These are phyloP conservation scores for Beauveria sp. DNA, from an alignment of 2,329 filamentous ascomycete species.

Conservation along the genomic window DNA sequence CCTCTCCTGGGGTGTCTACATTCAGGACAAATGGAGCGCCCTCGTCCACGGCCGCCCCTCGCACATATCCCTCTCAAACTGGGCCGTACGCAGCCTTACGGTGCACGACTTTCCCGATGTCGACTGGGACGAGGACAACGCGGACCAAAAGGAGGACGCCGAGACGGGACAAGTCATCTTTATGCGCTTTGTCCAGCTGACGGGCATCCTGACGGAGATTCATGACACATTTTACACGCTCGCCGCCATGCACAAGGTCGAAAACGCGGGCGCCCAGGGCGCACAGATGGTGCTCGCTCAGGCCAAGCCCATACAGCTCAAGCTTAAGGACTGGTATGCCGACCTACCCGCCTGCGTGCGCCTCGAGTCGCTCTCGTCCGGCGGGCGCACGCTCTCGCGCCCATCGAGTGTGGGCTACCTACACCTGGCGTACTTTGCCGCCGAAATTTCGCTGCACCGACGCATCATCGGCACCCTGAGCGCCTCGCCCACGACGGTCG, in stretches of 20 bases:
- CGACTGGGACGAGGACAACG: conserved; percentile 55
- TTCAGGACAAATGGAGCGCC: conserved; percentile 89
- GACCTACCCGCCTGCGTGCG: conserved; percentile 55
- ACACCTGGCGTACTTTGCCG: conserved; percentile 87
- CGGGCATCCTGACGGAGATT: conserved; percentile 69
- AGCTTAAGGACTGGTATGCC: conserved; percentile 75
- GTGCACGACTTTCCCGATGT: conserved; percentile 66
- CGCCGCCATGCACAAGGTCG: conserved; percentile 62
- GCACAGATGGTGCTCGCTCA: conserved; percentile 66
- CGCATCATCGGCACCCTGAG: conserved; percentile 78
- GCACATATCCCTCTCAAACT: conserved; percentile 61
- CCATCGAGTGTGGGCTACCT: conserved; percentile 65
- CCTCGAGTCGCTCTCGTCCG: conserved; percentile 51
- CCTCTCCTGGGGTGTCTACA: conserved; percentile 84
- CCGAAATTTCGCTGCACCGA: conserved; percentile 87
- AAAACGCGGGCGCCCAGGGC: conserved; percentile 58
- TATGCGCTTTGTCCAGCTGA: conserved; percentile 66
- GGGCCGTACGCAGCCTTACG: conserved; percentile 64
- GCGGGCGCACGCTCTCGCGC: conserved; percentile 31
- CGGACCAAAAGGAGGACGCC: conserved; percentile 56
- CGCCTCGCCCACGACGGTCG: conserved; percentile 38
- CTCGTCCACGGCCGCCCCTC: conserved; percentile 80
- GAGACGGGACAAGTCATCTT: conserved; percentile 65
- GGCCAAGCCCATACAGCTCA: conserved; percentile 75
- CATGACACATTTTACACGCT: conserved; percentile 78